A percentile compares a stretch with the other conserved stretches of the same genome.
phyloP scores from a whole-genome alignment of 1,284 basidiomycete genomes.

The Apiotrichum laibachii region DNA sequence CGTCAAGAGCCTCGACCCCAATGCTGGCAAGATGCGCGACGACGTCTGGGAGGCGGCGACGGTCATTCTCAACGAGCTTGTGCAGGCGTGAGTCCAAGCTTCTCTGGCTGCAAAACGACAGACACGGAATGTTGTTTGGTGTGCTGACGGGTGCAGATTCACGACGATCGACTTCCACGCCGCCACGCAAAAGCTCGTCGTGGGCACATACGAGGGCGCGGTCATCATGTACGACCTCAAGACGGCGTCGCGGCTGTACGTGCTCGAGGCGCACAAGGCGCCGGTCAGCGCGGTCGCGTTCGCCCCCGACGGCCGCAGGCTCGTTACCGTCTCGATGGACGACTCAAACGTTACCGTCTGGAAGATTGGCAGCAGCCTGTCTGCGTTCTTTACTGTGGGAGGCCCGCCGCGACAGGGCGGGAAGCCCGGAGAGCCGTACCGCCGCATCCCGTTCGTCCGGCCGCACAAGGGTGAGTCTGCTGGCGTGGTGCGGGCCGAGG shows the following conservation, averaged over 20 bases:
- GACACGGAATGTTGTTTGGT: too few relatives aligned
- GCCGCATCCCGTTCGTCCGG: constrained; percentile 67
- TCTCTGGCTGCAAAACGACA: too few relatives aligned
- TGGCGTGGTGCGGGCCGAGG: too few relatives aligned
- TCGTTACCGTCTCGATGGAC: constrained; percentile 82
- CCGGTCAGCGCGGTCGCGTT: constrained; percentile 78
- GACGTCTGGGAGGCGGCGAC: constrained; percentile 87
- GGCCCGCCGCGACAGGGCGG: constrained; percentile 83
- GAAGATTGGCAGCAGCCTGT: constrained; percentile 83
- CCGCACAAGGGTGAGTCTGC: constrained; percentile 53
- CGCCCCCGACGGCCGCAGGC: constrained; percentile 83
- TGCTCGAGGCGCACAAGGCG: constrained; percentile 85
- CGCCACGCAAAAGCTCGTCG: constrained; percentile 78
- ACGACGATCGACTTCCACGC: constrained; percentile 89
- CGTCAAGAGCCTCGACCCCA: constrained; percentile 93
- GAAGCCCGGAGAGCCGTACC: constrained; percentile 76
- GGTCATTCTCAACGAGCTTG: constrained; percentile 85
- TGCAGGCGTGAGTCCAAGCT: constrained; percentile 65
- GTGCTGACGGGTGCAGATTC: constrained; percentile 59
- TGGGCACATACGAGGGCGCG: constrained; percentile 90
- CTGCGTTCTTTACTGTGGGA: constrained; percentile 85
- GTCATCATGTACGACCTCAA: constrained; percentile 96
- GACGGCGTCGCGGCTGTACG: constrained; percentile 88
- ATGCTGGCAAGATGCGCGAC: constrained; percentile 74
- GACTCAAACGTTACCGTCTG: constrained; percentile 79